Conservation (phyloP, 768 basidiomycete genomes). For the Mycena haematopus region DNA sequence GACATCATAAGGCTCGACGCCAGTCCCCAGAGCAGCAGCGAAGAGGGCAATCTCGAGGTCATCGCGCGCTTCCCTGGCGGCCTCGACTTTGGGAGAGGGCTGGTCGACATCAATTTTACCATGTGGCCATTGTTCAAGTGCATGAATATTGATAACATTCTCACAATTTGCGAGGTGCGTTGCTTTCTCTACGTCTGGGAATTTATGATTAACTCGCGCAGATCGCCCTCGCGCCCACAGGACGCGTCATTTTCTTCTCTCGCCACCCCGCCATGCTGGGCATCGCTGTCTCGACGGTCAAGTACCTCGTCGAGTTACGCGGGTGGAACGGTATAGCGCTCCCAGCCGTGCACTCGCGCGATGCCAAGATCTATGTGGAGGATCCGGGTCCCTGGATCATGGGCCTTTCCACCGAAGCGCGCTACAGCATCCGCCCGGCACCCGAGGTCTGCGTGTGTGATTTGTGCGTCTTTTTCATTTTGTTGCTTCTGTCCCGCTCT, state of each 20-base stretch:
- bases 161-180: constrained; percentile 87
- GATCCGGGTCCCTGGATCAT: constrained; percentile 98
- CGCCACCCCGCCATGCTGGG: constrained; percentile 92
- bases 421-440: constrained; percentile 75
- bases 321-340: constrained; percentile 93
- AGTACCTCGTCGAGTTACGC: constrained; percentile 89
- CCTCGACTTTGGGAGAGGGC: constrained; percentile 87
- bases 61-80: constrained; percentile 93
- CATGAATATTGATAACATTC: constrained; percentile 90
- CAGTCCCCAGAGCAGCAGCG: constrained; percentile 64
- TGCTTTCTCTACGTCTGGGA: background rate
- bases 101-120: constrained; percentile 94
- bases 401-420: constrained; percentile 84
- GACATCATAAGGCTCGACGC: constrained; percentile 88
- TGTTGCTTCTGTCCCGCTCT: too few relatives aligned
- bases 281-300: constrained; percentile 88
- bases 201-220: constrained; percentile 33
- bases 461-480: constrained; percentile 56
- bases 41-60: constrained; percentile 71
- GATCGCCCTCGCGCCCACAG: constrained; percentile 89
- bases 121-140: constrained; percentile 98
- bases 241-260: constrained; percentile 86
- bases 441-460: constrained; percentile 90
- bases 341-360: constrained; percentile 83
- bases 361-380: constrained; percentile 92